Base-by-base conservation (phyloP, 2,329 filamentous ascomycete genomes). In the Apiospora aurea region DNA sequence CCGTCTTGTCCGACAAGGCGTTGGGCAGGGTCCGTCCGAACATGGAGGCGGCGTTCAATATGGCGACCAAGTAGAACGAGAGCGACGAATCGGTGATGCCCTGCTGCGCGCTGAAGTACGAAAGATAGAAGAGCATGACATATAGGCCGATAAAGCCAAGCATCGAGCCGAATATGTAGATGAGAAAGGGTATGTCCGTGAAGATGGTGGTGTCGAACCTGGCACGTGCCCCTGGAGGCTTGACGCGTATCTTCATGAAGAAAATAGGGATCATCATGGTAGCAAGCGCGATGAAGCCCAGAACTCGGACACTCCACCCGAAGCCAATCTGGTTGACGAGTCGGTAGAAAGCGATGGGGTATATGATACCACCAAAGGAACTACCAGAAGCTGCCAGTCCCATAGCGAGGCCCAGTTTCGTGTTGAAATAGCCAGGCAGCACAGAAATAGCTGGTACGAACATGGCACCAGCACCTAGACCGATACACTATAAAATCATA, bases 281-380 rank as follows among this genome's bases (percentile, higher is more conserved):
- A n/a, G 68, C 76, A 2, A 84, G 77, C 74, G 83, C 79, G 66
- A 83, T 73, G 72, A 85, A 83, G 38, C 78, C 82, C 38, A 82
- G 72, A 24, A 75, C 71, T 68, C 83, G 81, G 47, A 85, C 75
- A 41, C 82, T 81, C 83, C 82, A 84, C 24, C 80, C 78, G 73
- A 84, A 85, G 69, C 83, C 83, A 73, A 83, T 70, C 72, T 83
- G 83, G 24, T 85, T 82, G 73, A 90, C 84, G 46, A 86, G 79
- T 70, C 90, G 82, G 74, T 90, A 80, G 43, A 83, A 83, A 53
- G 92, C 83, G 72, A 92, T 89, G 69, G 92, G 80, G 72, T 92
- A 88, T 0, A 88, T 83, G 69, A 83, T 78, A 26, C 87, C 87
- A 8, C 87, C 87, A 2, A 88, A 74, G 7, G 84, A 86, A 4